These are phyloP conservation scores for Apiospora kogelbergensis DNA, from an alignment of 2,329 filamentous ascomycete species.

Conservation along the genomic window DNA sequence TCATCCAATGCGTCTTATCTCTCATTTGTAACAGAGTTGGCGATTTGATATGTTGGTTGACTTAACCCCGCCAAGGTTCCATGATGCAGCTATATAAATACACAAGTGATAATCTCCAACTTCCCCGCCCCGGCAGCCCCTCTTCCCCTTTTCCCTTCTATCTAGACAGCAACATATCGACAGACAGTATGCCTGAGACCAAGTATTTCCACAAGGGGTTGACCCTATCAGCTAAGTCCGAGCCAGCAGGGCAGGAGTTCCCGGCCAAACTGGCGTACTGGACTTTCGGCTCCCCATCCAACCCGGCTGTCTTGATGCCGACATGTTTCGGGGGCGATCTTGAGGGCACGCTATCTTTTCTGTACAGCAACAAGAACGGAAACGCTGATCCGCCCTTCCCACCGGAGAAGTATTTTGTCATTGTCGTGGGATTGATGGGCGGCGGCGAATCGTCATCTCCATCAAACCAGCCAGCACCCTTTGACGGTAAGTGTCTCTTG, in stretches of 20 bases:
- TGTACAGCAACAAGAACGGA: conserved; percentile 4
- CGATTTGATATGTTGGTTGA: neutral
- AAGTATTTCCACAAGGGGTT: neutral
- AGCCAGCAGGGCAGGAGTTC: conserved; percentile 2
- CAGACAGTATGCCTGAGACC: neutral
- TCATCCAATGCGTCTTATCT: neutral
- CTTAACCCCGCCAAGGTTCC: neutral
- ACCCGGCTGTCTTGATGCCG: conserved; percentile 11
- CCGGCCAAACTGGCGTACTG: conserved; percentile 11
- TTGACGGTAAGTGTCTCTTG: neutral
- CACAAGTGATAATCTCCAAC: neutral
- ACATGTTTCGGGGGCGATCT: conserved; percentile 10
- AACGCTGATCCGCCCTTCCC: neutral
- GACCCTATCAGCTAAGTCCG: neutral
- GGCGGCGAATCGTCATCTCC: conserved; percentile 55
- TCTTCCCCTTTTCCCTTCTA: neutral
- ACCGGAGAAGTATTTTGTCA: conserved; percentile 42
- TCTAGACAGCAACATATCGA: neutral
- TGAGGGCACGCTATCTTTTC: conserved; percentile 6
- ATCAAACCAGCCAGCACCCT: conserved; percentile 40
- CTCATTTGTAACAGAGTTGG: neutral
- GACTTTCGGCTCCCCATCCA: conserved; percentile 11
- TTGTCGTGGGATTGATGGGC: conserved; percentile 51
- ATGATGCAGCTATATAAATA: neutral
- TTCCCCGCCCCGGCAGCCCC: neutral